Conservation (phyloP, 768 basidiomycete genomes). For the Neoboletus brunneissimus region DNA sequence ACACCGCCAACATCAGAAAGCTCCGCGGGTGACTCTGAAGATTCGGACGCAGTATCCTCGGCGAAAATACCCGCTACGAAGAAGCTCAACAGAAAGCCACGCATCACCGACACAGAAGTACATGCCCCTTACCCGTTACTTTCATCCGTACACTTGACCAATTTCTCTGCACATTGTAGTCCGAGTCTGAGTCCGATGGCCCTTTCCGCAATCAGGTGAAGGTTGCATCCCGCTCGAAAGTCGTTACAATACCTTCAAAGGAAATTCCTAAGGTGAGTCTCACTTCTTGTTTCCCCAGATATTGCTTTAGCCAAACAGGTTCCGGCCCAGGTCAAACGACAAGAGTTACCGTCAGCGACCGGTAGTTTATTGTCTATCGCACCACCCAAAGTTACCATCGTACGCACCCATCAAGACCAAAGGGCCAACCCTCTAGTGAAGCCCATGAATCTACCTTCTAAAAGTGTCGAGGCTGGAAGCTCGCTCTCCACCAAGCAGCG, state of each 20-base stretch:
- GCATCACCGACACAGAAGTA: slow-evolving; percentile 14
- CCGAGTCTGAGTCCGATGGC: slow-evolving; percentile 15
- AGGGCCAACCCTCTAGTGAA: slow-evolving; percentile 33
- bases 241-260: not conserved
- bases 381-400: slow-evolving; percentile 12
- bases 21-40: slow-evolving; percentile 5
- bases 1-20: slow-evolving; percentile 8
- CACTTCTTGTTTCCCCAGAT: not conserved
- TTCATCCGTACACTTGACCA: not conserved
- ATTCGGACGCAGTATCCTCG: slow-evolving; percentile 4
- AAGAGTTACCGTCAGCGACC: not conserved
- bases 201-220: not conserved
- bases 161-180: slow-evolving; percentile 7
- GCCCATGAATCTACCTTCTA: slow-evolving; percentile 22
- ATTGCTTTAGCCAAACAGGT: slow-evolving; percentile 6
- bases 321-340: slow-evolving; percentile 6
- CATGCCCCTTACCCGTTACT: not conserved
- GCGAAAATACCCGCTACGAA: not conserved
- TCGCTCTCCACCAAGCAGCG: slow-evolving; percentile 52
- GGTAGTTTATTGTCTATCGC: slow-evolving; percentile 4
- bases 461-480: slow-evolving; percentile 29
- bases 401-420: slow-evolving; percentile 33
- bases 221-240: slow-evolving; percentile 1
- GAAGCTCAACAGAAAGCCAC: slow-evolving; percentile 4
- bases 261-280: slow-evolving; percentile 13